phyloP scores from a whole-genome alignment of 768 basidiomycete genomes.

The Leccinellum albellum region DNA sequence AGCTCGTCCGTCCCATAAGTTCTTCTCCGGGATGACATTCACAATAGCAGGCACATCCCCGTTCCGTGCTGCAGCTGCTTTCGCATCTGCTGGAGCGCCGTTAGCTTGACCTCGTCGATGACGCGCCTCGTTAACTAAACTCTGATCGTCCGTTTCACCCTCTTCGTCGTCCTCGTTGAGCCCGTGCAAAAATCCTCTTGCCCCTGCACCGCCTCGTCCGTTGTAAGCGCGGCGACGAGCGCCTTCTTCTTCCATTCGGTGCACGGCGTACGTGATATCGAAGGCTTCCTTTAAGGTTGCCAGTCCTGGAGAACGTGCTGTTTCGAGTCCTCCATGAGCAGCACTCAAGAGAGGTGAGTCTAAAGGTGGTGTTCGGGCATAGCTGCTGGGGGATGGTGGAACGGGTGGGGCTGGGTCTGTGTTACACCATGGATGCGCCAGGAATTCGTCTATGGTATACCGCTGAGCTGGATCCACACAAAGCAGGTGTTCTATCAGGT shows the following conservation, averaged over 20 bases:
- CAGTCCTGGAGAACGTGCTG: constrained; percentile 84
- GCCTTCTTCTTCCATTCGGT: constrained; percentile 99
- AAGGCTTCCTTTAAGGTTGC: constrained; percentile 96
- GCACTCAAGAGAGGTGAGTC: constrained; percentile 91
- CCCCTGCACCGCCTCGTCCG: constrained; percentile 73
- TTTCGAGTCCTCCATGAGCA: constrained; percentile 68
- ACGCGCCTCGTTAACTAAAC: constrained; percentile 47
- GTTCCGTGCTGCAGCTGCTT: constrained; percentile 8
- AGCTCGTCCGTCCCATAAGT: constrained; percentile 58
- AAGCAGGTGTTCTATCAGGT: constrained; percentile 89
- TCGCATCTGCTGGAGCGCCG: constrained; percentile 7
- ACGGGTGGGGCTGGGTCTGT: constrained; percentile 59
- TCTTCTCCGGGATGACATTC: constrained; percentile 18
- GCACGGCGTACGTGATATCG: constrained; percentile 97
- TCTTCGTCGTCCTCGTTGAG: constrained; percentile 94
- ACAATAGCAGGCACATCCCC: constrained; percentile 6
- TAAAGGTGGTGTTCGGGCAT: constrained; percentile 44
- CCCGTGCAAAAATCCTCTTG: constrained; percentile 72
- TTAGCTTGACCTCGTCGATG: constrained; percentile 36
- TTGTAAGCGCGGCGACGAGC: constrained; percentile 80
- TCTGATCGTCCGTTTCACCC: constrained; percentile 45
- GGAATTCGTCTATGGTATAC: constrained; percentile 97
- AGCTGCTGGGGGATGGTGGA: constrained; percentile 59
- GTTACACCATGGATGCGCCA: constrained; percentile 94
- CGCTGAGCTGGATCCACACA: constrained; percentile 94